Conservation (phyloP, 2,329 filamentous ascomycete species). For the Fragosphaeria purpurea region DNA sequence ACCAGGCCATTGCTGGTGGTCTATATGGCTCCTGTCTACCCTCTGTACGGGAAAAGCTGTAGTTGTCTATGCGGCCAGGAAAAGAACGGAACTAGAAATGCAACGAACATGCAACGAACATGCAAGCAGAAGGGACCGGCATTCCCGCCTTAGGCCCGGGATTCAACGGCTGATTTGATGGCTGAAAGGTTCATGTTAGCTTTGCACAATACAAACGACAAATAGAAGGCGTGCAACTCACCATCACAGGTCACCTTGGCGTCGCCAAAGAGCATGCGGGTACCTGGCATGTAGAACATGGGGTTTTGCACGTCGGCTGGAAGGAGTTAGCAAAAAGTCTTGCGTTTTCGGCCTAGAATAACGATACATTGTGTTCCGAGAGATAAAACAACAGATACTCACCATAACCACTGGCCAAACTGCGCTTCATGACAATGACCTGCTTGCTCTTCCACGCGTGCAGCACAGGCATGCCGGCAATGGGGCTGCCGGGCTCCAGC, state of each 20-base stretch:
- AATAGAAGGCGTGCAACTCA: slow-evolving; percentile 26
- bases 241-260: slow-evolving; percentile 76
- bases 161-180: slow-evolving; percentile 24
- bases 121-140: background rate
- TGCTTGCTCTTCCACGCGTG: slow-evolving; percentile 93
- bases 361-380: too few species aligned
- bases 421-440: slow-evolving; percentile 86
- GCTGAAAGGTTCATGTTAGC: slow-evolving; percentile 7
- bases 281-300: slow-evolving; percentile 86
- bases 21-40: too few species aligned
- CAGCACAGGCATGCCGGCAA: slow-evolving; percentile 86
- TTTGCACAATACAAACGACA: too few species aligned
- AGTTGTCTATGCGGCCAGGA: background rate
- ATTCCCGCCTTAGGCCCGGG: slow-evolving; percentile 12
- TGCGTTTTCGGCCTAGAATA: too few species aligned
- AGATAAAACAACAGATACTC: slow-evolving; percentile 21
- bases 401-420: slow-evolving; percentile 82
- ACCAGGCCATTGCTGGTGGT: too few species aligned
- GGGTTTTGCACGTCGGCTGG: slow-evolving; percentile 81
- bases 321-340: background rate
- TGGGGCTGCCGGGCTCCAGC: slow-evolving; percentile 69
- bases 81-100: too few species aligned
- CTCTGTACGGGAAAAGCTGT: too few species aligned
- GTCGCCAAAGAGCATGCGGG: slow-evolving; percentile 87
- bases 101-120: background rate